Evolutionary conservation across 805 yeast genomes (phyloP).

Genomic region (Starmerella floris): DNA sequence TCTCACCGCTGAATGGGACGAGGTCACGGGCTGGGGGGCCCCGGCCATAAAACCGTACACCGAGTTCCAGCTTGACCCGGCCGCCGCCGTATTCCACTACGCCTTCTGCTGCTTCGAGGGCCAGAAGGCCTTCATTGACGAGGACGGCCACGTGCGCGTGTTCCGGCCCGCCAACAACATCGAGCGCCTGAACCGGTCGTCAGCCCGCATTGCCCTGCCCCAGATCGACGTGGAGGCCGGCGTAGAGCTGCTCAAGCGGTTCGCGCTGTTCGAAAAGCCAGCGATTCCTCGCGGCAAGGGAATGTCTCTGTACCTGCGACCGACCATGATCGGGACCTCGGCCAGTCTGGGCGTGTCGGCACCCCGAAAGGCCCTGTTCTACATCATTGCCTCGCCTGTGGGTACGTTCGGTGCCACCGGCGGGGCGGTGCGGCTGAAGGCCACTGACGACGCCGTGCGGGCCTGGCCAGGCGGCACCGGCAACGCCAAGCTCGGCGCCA

Average conservation of each 20-base stretch:
- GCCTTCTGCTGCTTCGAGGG: conserved; percentile 95
- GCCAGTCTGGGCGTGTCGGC: conserved; percentile 73
- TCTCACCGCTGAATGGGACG: conserved; percentile 74
- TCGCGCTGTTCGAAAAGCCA: conserved; percentile 57
- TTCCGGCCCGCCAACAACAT: conserved; percentile 89
- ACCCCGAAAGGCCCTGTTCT: conserved; percentile 72
- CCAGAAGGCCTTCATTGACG: conserved; percentile 71
- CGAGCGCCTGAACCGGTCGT: conserved; percentile 79
- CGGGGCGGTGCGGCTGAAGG: conserved; percentile 88
- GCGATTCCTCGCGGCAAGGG: conserved; percentile 80
- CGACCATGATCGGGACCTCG: conserved; percentile 88
- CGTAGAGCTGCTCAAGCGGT: conserved; percentile 59
- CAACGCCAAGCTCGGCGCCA: conserved; percentile 90
- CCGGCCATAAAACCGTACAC: conserved; percentile 85
- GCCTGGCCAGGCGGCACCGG: conserved; percentile 99
- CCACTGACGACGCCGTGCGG: conserved; percentile 89
- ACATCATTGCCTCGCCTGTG: conserved; percentile 84
- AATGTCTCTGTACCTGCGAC: conserved; percentile 83
- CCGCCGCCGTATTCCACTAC: conserved; percentile 85
- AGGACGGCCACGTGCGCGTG: conserved; percentile 49
- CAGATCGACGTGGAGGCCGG: conserved; percentile 67
- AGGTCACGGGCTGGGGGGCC: conserved; percentile 66
- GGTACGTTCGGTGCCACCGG: conserved; percentile 90
- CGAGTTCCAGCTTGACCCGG: conserved; percentile 64
- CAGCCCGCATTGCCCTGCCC: conserved; percentile 82